Conservation (phyloP, 1,139 yeast genomes). For the Candida glucosophila region DNA sequence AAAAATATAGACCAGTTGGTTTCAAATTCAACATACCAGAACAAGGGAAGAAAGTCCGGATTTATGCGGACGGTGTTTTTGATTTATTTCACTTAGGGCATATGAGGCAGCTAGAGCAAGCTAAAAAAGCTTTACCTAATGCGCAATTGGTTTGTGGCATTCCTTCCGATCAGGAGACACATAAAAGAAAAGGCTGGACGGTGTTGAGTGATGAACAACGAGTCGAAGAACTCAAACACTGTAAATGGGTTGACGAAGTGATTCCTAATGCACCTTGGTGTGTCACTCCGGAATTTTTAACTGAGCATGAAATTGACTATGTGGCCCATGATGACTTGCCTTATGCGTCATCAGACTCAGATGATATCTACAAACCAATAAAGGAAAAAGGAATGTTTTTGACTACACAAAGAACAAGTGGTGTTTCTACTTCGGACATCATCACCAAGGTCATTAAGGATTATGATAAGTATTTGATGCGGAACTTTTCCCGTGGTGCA, state of each 20-base stretch:
- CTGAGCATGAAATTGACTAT: slow-evolving; percentile 77
- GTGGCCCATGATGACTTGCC: slow-evolving; percentile 98
- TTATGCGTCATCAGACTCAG: slow-evolving; percentile 77
- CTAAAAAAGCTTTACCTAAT: slow-evolving; percentile 85
- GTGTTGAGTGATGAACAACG: slow-evolving; percentile 84
- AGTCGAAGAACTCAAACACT: slow-evolving; percentile 79
- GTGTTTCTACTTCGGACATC: slow-evolving; percentile 91
- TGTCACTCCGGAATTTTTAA: slow-evolving; percentile 74
- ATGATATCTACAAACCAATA: slow-evolving; percentile 88
- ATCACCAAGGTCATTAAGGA: slow-evolving; percentile 91
- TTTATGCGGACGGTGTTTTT: slow-evolving; percentile 96
- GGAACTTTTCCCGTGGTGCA: slow-evolving; percentile 96
- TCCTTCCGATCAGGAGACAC: slow-evolving; percentile 86
- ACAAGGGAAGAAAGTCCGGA: slow-evolving; percentile 72
- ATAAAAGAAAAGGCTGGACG: slow-evolving; percentile 85
- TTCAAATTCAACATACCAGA: slow-evolving; percentile 75
- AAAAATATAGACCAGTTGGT: slow-evolving; percentile 68
- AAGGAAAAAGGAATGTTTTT: slow-evolving; percentile 85
- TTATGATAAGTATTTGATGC: slow-evolving; percentile 91
- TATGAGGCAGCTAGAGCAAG: slow-evolving; percentile 94
- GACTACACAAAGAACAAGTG: slow-evolving; percentile 94
- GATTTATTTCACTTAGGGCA: slow-evolving; percentile 95
- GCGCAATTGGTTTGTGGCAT: slow-evolving; percentile 84
- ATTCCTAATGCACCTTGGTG: slow-evolving; percentile 94
- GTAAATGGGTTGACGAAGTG: slow-evolving; percentile 97